Evolutionary conservation across 2,329 filamentous ascomycete species (phyloP).

Genomic region (Monilinia polystroma): DNA sequence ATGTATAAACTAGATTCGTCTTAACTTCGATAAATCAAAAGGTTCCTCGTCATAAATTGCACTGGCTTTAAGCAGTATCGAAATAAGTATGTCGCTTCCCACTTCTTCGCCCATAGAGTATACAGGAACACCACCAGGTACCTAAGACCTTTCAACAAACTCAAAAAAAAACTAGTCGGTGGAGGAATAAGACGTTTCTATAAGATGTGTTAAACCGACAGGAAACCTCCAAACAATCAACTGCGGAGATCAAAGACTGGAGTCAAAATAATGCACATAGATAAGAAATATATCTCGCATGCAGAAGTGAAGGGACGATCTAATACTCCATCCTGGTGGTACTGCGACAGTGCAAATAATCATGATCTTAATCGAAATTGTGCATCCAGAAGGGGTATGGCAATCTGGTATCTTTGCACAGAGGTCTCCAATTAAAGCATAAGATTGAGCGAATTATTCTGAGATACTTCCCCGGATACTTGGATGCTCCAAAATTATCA

Average conservation of each 20-base stretch:
- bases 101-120: too few relatives aligned
- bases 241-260: not conserved
- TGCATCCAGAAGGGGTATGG: not conserved
- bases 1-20: not conserved
- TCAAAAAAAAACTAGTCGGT: not conserved
- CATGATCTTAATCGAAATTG: not conserved
- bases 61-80: not conserved
- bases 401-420: too few relatives aligned
- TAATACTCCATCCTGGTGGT: too few relatives aligned
- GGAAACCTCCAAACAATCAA: not conserved
- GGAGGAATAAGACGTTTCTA: not conserved
- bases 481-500: not conserved
- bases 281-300: not conserved
- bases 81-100: not conserved
- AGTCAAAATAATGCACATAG: not conserved
- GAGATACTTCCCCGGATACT: not conserved
- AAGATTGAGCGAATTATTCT: not conserved
- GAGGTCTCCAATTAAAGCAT: not conserved
- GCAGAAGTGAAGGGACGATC: too few relatives aligned
- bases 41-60: not conserved
- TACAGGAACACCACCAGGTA: not conserved
- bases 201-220: too few relatives aligned
- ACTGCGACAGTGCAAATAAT: not conserved
- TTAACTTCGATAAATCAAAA: not conserved
- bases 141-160: not conserved